Evolutionary conservation across 2,329 filamentous ascomycete species (phyloP).

Genomic region (Magnaporthiopsis incrustans): DNA sequence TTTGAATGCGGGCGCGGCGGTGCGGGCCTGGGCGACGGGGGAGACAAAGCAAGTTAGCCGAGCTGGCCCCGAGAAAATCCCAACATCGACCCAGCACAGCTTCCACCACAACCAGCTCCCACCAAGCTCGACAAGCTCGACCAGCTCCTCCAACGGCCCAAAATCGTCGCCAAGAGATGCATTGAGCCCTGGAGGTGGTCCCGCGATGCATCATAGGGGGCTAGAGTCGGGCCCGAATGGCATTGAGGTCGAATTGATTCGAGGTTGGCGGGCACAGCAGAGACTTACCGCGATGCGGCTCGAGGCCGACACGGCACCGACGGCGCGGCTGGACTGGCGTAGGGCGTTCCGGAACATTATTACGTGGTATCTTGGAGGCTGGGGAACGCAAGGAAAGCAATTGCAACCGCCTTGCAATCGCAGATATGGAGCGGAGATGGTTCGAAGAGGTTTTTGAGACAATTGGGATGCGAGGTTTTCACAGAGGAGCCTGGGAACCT

Average conservation of each 20-base stretch:
- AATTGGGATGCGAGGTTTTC: constrained; percentile 2
- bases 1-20: constrained; percentile 72
- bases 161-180: constrained; percentile 25
- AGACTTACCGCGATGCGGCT: constrained; percentile 91
- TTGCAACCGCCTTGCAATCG: constrained; percentile 55
- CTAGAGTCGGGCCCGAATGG: constrained; percentile 36
- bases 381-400: constrained; percentile 48
- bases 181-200: constrained; percentile 26
- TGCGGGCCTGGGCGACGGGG: constrained; percentile 60
- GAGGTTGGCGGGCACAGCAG: constrained; percentile 28
- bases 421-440: constrained; percentile 47
- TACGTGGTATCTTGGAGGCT: constrained; percentile 43
- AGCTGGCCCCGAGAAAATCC: constrained; percentile 12
- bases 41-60: constrained; percentile 32
- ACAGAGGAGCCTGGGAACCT: neutral
- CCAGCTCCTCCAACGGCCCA: constrained; percentile 23
- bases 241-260: constrained; percentile 29
- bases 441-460: neutral
- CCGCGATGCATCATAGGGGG: constrained; percentile 25
- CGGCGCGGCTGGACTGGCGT: constrained; percentile 91
- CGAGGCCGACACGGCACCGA: constrained; percentile 86
- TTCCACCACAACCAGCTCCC: constrained; percentile 13
- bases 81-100: constrained; percentile 19
- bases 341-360: constrained; percentile 98
- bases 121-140: constrained; percentile 23